Base-by-base conservation (phyloP, 176 grass and related monocot genomes). In the Ampelocalamus luodianensis region DNA sequence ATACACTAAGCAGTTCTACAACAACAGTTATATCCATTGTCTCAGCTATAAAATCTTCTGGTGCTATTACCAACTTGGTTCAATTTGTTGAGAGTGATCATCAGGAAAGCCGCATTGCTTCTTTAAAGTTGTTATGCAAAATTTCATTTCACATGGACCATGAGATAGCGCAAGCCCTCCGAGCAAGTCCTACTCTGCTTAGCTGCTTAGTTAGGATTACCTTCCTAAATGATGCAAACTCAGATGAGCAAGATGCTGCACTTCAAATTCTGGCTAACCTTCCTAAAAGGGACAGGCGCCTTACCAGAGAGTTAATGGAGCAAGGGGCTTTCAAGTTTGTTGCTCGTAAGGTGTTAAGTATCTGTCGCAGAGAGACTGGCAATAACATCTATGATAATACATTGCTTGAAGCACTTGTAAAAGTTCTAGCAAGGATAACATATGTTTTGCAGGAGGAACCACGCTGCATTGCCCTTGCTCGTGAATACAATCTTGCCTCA, bases 1-100 rank as follows among this genome's bases (percentile, higher is more conserved):
- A 63, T 39, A 61, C 43, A n/a, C 83, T 95, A 72, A 92, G 87
- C 36, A 77, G 82, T 59, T 90, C 85, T 22, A 34, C 32, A 34
- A 26, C 69, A 43, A 90, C 90, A 76, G 88, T 88, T 44, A 14
- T 69, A 43, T 85, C 90, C 38, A 86, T 95, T 80, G 88, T 92
- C 24, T 82, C 82, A n/a, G 88, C 88, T 71, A 90, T 95, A 67
- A 95, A 90, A 83, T 76, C 87, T 58, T 92, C 88, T 56, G 93
- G 93, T 64, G 93, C 93, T 72, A 88, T 89, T 60, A 95, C 88
- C 63, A 90, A 87, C 82, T 85, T 95, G 51, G 86, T 92, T 74
- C 93, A 95, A 43, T 91, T 95, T 68, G 70, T 95, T 20, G 93
- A 95, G 84, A 87, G 90, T 66, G 85, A 88, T 80, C 88, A 92